A percentile compares a stretch with the other conserved stretches of the same genome.
Evolutionary conservation across 139 green algal genomes (phyloP).

Genomic region (Bryopsis sp.): DNA sequence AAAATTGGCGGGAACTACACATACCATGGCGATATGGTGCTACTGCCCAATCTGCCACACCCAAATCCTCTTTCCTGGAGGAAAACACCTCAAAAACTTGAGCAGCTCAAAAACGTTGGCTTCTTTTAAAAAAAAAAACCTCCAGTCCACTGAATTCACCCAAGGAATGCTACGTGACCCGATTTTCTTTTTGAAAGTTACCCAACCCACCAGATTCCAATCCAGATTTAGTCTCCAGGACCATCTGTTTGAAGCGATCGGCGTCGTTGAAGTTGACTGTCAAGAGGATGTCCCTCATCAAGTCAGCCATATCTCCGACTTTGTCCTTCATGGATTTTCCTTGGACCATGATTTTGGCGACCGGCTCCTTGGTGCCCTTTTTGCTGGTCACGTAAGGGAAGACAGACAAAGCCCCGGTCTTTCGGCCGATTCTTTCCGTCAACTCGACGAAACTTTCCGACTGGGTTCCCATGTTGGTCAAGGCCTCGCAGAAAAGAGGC

Average conservation of each 20-base stretch:
- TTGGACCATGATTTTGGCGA: constrained; percentile 71
- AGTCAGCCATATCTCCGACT: constrained; percentile 72
- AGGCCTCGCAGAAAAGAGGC: constrained; percentile 86
- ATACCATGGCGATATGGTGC: no score
- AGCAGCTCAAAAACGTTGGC: no score
- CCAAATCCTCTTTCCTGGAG: no score
- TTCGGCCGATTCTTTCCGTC: constrained; percentile 91
- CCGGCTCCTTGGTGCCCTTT: constrained; percentile 44
- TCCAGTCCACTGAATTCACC: no score
- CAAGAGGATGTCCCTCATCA: constrained; percentile 77
- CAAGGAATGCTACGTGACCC: no score
- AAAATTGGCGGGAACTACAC: no score
- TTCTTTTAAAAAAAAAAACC: no score
- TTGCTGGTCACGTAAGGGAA: constrained; percentile 62
- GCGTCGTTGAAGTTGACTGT: constrained; percentile 77
- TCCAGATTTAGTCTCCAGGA: constrained; percentile 80
- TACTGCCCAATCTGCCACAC: no score
- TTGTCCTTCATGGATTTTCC: constrained; percentile 92
- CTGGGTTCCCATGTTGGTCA: constrained; percentile 51
- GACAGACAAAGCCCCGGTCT: constrained; percentile 87
- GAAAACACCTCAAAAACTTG: no score
- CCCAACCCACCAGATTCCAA: constrained; percentile 55
- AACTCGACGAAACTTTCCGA: constrained; percentile 87
- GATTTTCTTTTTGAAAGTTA: no score
- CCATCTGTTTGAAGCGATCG: constrained; percentile 93